A percentile compares a stretch with the other conserved stretches of the same genome.
phyloP scores from a whole-genome alignment of 1,284 basidiomycete genomes.

The Leccinum angustisporum region DNA sequence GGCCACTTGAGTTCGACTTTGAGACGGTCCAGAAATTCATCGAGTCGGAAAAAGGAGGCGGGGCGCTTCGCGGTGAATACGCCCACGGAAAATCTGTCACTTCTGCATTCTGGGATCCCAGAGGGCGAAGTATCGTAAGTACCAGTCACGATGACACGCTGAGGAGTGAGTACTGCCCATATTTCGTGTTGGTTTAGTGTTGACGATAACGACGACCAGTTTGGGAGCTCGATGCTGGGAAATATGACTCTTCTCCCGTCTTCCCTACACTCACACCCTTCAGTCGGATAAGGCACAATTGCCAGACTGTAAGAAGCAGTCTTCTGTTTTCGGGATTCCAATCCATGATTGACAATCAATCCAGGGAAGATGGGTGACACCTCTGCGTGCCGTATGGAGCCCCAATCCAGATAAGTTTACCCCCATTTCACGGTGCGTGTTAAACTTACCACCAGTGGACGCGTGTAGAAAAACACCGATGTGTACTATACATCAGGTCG shows the following conservation, averaged over 20 bases:
- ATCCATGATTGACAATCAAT: neutral
- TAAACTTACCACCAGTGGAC: neutral
- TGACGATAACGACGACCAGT: slow-evolving; percentile 44
- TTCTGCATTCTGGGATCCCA: slow-evolving; percentile 79
- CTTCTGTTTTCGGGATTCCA: neutral
- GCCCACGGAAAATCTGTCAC: slow-evolving; percentile 72
- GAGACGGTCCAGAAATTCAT: slow-evolving; percentile 50
- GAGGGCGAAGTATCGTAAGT: slow-evolving; percentile 72
- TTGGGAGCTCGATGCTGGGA: slow-evolving; percentile 62
- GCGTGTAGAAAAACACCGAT: neutral
- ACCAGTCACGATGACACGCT: slow-evolving; percentile 79
- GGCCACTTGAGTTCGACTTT: slow-evolving; percentile 46
- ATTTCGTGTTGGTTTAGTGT: neutral
- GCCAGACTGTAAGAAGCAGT: slow-evolving; percentile 61
- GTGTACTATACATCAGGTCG: slow-evolving; percentile 47
- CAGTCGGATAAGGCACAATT: slow-evolving; percentile 62
- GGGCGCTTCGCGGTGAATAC: slow-evolving; percentile 60
- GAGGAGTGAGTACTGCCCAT: slow-evolving; percentile 48
- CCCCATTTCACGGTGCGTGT: slow-evolving; percentile 74
- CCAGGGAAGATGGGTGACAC: slow-evolving; percentile 77
- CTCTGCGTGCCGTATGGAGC: slow-evolving; percentile 72
- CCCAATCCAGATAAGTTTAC: slow-evolving; percentile 67
- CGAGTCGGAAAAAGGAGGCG: slow-evolving; percentile 50
- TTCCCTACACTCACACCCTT: slow-evolving; percentile 66
- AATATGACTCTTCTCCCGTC: slow-evolving; percentile 42